Base-by-base conservation (phyloP, 768 basidiomycete genomes). In the Cubamyces sp. region DNA sequence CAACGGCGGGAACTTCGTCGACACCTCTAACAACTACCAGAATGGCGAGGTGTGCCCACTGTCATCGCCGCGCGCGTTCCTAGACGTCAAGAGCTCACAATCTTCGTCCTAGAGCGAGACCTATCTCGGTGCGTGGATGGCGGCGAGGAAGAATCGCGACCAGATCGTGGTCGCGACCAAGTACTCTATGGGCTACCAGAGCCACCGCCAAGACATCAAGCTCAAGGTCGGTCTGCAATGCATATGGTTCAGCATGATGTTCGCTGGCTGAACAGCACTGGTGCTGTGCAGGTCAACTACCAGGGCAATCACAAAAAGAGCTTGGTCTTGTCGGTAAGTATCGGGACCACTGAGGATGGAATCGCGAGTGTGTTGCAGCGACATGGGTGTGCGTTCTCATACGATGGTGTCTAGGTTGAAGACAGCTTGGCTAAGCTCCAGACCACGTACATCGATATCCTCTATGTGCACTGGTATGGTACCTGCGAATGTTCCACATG, bases 1-100 rank as follows among this genome's bases (percentile, higher is more conserved):
- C 3, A 74, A 74, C 0, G 82, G 83, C 3, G 82, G 82, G 4
- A 80, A 82, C 69, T 78, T 77, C 57, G 76, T 83, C 60, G 79
- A 81, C 26, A 81, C 82, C 3, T 76, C 81, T 5, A 82, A 78
- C 50, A 65, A 64, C 57, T 67, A 70, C 23, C 61, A 57, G 41
- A 30, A 52, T 14, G 30, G 45, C 5, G 26, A 62, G 26, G 54
- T 57, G 5, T 8, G 49, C 25, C 11, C 4, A 30, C 30, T 1
- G 15, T 6, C 26, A 0, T n/a, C 18, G 9, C 16, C 34, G 8
- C 21, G n/a, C 2, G n/a, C 69, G 69, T 46, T 46, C 19, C 19
- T 23, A 4, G 34, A 11, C 9, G 34, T 34, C 69, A 69, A 62
- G 62, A 71, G 23, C 42, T 26, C 3, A 45, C 9, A 15, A 41